Base-by-base conservation (phyloP, 2,329 filamentous ascomycete genomes). In the Colletotrichum truncatum region DNA sequence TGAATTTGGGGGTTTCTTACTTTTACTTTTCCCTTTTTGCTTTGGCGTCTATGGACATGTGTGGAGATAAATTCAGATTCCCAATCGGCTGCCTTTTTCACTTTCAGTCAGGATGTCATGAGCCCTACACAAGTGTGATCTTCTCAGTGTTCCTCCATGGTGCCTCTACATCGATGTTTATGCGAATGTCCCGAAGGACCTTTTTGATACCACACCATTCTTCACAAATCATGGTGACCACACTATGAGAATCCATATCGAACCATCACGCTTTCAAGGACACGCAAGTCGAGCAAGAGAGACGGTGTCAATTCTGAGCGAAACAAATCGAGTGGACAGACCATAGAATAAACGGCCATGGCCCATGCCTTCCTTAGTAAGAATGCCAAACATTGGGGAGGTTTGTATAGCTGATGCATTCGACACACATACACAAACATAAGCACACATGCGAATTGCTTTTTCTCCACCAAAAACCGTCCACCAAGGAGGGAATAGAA, bases 21-120 rank as follows among this genome's bases (percentile, higher is more conserved):
- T n/a, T n/a, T n/a, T n/a, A n/a, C n/a, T n/a, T n/a, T 67, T 60
- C 39, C 41, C 36, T 56, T 53, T 59, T 52, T 68, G 45, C 53
- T 67, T 45, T 59, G 63, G 59, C 56, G 64, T 66, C 63, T 39
- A 58, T 28, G 53, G 53, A 39, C 26, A 53, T 58, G 52, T 60
- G 54, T 59, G 54, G 54, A 59, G 55, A 52, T 36, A 70, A 69
- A 71, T 38, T 49, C 59, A 36, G 59, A 54, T 58, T 58, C 63
- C 63, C 63, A 65, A 55, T 14, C 53, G 49, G 41, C 57, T 61
- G 36, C 45, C 26, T 18, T 26, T 59, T 51, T 53, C 23, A 39
- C 34, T 43, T 43, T 16, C 23, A 53, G 28, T n/a, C 16, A 21
- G 5, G 12, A 12, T 43, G n/a, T 21, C 18, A 21, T 23, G 18